Percentiles rank a stretch among this genome's conserved stretches.
These are phyloP conservation scores for Chaetothyriales sp. DNA, from an alignment of 2,329 filamentous ascomycete genomes.

Conservation along the genomic window DNA sequence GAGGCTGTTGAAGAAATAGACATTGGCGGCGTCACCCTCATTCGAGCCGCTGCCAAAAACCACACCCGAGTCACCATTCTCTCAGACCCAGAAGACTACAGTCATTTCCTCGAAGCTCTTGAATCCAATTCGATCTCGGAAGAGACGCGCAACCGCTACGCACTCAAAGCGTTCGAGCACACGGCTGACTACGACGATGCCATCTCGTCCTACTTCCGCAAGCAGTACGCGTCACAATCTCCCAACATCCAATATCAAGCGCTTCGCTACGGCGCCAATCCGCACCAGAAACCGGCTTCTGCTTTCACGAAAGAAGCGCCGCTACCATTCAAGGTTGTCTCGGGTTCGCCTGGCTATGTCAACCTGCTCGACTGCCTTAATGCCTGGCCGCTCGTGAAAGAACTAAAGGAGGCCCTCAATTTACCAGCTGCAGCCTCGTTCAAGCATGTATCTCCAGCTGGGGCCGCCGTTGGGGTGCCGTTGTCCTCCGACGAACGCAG, in stretches of 20 bases:
- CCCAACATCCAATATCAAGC: constrained; percentile 70
- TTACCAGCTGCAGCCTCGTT: constrained; percentile 90
- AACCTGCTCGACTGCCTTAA: constrained; percentile 94
- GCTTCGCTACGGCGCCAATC: constrained; percentile 91
- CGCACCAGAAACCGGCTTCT: constrained; percentile 91
- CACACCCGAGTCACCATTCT: constrained; percentile 91
- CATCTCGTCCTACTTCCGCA: constrained; percentile 94
- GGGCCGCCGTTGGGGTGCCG: constrained; percentile 83
- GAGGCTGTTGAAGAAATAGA: constrained; percentile 99
- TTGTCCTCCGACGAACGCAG: constrained; percentile 79
- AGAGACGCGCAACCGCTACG: constrained; percentile 72
- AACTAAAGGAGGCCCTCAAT: constrained; percentile 77
- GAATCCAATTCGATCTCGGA: constrained; percentile 77
- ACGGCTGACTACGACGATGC: constrained; percentile 92
- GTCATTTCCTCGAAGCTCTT: constrained; percentile 83
- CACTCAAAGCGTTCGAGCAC: constrained; percentile 95
- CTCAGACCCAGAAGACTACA: constrained; percentile 85
- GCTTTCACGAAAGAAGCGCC: constrained; percentile 60
- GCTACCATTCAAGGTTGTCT: constrained; percentile 88
- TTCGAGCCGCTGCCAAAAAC: constrained; percentile 96
- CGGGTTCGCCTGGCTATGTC: constrained; percentile 87
- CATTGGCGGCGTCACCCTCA: constrained; percentile 91
- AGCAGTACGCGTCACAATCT: constrained; percentile 63
- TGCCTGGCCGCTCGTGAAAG: constrained; percentile 92
- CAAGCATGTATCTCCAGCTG: constrained; percentile 97